These are phyloP conservation scores for Phytopythium litorale DNA, from an alignment of 352 stramenopile genomes.

Conservation along the genomic window DNA sequence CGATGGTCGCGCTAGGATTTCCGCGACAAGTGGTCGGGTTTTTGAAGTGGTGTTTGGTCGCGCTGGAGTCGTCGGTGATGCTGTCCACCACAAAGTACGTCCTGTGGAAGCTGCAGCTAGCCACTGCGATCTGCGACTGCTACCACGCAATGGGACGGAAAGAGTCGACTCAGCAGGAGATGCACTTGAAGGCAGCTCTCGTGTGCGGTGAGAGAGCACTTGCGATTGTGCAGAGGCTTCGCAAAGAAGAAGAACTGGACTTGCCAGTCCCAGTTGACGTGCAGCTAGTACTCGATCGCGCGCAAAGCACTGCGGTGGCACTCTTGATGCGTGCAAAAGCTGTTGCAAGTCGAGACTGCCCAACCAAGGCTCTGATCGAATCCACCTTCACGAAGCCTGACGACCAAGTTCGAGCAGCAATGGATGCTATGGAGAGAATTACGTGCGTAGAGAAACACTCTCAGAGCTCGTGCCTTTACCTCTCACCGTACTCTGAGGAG, in stretches of 20 bases:
- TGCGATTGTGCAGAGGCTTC: constrained; percentile 33
- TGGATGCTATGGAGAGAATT: constrained; percentile 30
- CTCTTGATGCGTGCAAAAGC: constrained; percentile 26
- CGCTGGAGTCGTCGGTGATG: constrained; percentile 44
- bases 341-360: constrained; percentile 10
- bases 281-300: constrained; percentile 25
- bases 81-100: constrained; percentile 66
- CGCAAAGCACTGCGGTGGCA: constrained; percentile 34
- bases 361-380: constrained; percentile 31
- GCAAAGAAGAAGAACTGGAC: constrained; percentile 78
- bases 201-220: constrained; percentile 42
- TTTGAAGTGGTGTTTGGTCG: constrained; percentile 61
- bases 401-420: constrained; percentile 32
- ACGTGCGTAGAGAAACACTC: constrained; percentile 5
- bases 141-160: constrained; percentile 47
- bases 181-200: constrained; percentile 30
- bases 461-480: neutral
- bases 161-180: constrained; percentile 12
- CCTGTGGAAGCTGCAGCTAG: constrained; percentile 60
- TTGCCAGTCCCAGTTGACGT: constrained; percentile 46
- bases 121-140: constrained; percentile 44
- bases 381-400: constrained; percentile 12
- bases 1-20: constrained; percentile 46
- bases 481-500: neutral
- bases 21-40: constrained; percentile 46